Percentiles rank a stretch among this genome's conserved stretches.
Evolutionary conservation across 169 alveolate species (phyloP).

Genomic region (Plasmodium coatneyi): DNA sequence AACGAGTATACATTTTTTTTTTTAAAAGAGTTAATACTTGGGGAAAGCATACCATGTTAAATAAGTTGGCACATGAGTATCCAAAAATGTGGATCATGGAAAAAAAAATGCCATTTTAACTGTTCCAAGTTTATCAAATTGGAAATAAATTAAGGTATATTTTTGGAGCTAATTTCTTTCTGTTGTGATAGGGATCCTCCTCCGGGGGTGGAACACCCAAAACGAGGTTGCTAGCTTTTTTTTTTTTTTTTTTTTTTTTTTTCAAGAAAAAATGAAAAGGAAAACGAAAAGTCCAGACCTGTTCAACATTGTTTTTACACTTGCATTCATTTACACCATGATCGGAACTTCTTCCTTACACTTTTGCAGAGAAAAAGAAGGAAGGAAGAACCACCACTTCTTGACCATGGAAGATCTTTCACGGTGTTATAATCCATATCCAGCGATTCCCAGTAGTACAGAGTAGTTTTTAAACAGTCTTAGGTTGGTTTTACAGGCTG

Average conservation of each 20-base stretch:
- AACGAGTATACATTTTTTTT: background rate
- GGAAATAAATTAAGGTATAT: background rate
- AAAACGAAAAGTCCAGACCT: too few species aligned
- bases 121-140: background rate
- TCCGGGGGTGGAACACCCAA: background rate
- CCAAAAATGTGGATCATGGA: background rate
- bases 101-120: background rate
- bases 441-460: too few species aligned
- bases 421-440: too few species aligned
- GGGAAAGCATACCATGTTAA: background rate
- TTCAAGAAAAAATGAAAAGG: too few species aligned
- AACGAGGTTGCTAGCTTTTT: background rate
- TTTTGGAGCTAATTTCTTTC: background rate
- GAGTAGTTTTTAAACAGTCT: too few species aligned
- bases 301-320: too few species aligned
- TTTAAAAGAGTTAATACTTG: background rate
- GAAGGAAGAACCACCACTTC: too few species aligned
- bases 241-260: background rate
- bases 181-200: background rate
- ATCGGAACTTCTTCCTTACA: too few species aligned
- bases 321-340: too few species aligned
- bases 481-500: too few species aligned
- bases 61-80: background rate
- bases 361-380: too few species aligned
- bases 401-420: too few species aligned